Conservation (phyloP, 176 grass and related monocot genomes). For the Rhynchospora tenuis region DNA sequence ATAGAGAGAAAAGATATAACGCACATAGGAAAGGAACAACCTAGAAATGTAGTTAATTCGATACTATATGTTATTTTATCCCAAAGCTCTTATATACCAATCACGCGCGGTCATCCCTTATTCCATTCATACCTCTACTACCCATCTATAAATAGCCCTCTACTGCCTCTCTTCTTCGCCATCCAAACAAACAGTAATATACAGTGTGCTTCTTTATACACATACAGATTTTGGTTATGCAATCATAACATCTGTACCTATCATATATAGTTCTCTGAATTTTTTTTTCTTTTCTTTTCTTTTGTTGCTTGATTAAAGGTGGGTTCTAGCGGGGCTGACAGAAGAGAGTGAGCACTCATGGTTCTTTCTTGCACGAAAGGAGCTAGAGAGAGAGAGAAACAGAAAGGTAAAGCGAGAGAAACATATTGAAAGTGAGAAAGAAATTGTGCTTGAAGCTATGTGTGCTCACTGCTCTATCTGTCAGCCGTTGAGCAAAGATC, state of each 20-base stretch:
- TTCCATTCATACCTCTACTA: constrained; percentile 58
- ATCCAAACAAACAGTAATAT: constrained; percentile 57
- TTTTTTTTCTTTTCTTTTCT: background rate
- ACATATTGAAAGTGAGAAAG: background rate
- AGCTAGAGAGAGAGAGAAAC: background rate
- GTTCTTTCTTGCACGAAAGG: constrained; percentile 67
- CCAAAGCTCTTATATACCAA: constrained; percentile 23
- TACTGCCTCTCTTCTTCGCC: constrained; percentile 30
- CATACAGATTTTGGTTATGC: background rate
- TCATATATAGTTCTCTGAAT: background rate
- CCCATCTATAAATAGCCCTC: constrained; percentile 59
- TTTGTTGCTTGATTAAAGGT: background rate
- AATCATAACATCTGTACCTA: background rate
- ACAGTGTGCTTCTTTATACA: background rate
- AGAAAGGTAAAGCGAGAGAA: constrained; percentile 9
- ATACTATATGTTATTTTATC: background rate
- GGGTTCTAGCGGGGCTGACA: constrained; percentile 49
- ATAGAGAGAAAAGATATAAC: background rate
- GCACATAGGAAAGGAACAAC: constrained; percentile 20
- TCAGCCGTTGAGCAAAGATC: constrained; percentile 11
- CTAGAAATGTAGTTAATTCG: constrained; percentile 11
- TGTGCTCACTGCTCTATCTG: constrained; percentile 43
- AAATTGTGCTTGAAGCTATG: constrained; percentile 34
- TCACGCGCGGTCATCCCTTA: constrained; percentile 49
- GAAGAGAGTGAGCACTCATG: constrained; percentile 99